Evolutionary conservation across 2,329 filamentous ascomycete species (phyloP).

Genomic region (Bertia moriformis): DNA sequence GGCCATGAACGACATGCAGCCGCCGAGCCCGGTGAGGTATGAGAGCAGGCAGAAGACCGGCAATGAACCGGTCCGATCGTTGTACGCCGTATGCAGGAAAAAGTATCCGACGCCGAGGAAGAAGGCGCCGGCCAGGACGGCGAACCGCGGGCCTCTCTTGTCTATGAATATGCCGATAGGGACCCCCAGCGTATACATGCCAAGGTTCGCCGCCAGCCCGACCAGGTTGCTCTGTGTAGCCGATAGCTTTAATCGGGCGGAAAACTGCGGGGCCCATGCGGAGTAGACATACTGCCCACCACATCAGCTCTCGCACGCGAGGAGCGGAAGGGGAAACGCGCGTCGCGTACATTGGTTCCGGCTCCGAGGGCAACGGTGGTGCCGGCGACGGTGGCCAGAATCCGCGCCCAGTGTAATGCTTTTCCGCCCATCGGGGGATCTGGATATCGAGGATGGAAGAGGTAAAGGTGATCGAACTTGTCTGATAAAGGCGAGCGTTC

Average conservation of each 20-base stretch:
- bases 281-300: slow-evolving; percentile 77
- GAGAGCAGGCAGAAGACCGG: slow-evolving; percentile 64
- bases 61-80: slow-evolving; percentile 46
- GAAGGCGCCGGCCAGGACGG: slow-evolving; percentile 61
- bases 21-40: slow-evolving; percentile 73
- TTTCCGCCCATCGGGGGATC: slow-evolving; percentile 31
- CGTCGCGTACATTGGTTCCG: slow-evolving; percentile 66
- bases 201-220: slow-evolving; percentile 70
- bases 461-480: too few relatives aligned
- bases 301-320: slow-evolving; percentile 1
- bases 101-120: slow-evolving; percentile 70
- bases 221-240: slow-evolving; percentile 87
- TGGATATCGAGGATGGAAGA: slow-evolving; percentile 12
- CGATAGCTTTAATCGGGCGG: slow-evolving; percentile 68
- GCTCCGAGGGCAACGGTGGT: slow-evolving; percentile 76
- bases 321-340: slow-evolving; percentile 3
- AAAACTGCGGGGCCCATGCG: slow-evolving; percentile 93
- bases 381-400: slow-evolving; percentile 72
- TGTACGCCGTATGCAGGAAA: slow-evolving; percentile 67
- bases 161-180: slow-evolving; percentile 83
- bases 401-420: slow-evolving; percentile 45
- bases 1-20: slow-evolving; percentile 79
- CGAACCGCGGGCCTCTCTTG: slow-evolving; percentile 61
- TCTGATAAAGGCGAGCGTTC: too few relatives aligned
- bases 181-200: slow-evolving; percentile 86